Percentiles rank a stretch among this genome's conserved stretches.
These are phyloP conservation scores for Auriscalpium microsporum DNA, from an alignment of 768 basidiomycete species.

Conservation along the genomic window DNA sequence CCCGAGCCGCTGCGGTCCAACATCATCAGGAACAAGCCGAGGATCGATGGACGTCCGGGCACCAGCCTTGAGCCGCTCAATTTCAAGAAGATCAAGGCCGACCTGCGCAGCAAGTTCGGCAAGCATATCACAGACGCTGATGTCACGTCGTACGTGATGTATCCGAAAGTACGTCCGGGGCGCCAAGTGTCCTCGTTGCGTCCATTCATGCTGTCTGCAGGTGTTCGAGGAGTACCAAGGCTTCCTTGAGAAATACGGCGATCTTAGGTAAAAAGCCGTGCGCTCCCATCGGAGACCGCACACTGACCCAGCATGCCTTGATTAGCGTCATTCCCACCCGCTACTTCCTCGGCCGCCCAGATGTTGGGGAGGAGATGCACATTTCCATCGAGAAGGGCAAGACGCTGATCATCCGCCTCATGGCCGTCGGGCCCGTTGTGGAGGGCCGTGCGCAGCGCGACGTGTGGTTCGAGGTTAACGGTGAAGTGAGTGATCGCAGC, in stretches of 20 bases:
- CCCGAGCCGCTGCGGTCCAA: constrained; percentile 90
- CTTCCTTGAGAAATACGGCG: constrained; percentile 93
- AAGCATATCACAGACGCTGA: constrained; percentile 91
- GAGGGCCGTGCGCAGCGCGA: constrained; percentile 89
- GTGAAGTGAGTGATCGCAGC: constrained; percentile 52
- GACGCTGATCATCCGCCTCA: constrained; percentile 90
- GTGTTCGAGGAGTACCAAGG: constrained; percentile 96
- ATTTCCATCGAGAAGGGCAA: constrained; percentile 95
- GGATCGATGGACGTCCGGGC: constrained; percentile 92
- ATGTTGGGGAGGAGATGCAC: constrained; percentile 91
- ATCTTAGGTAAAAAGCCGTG: constrained; percentile 59
- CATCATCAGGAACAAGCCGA: constrained; percentile 87
- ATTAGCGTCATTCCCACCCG: constrained; percentile 90
- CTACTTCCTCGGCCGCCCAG: constrained; percentile 91
- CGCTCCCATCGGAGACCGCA: constrained; percentile 5
- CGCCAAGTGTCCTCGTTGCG: neutral
- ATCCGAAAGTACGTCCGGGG: constrained; percentile 66
- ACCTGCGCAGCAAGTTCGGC: constrained; percentile 89
- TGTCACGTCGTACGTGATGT: constrained; percentile 96
- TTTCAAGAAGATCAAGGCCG: constrained; percentile 93
- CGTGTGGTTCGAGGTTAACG: constrained; percentile 98
- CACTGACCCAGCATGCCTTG: constrained; percentile 4
- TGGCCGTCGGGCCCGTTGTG: constrained; percentile 92
- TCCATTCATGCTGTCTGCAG: constrained; percentile 28
- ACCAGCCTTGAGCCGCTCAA: constrained; percentile 80